Evolutionary conservation across 495 filamentous ascomycete genomes (phyloP), one percentile per base, ranked within the genome.

Genomic region (Choiromyces venosus): DNA sequence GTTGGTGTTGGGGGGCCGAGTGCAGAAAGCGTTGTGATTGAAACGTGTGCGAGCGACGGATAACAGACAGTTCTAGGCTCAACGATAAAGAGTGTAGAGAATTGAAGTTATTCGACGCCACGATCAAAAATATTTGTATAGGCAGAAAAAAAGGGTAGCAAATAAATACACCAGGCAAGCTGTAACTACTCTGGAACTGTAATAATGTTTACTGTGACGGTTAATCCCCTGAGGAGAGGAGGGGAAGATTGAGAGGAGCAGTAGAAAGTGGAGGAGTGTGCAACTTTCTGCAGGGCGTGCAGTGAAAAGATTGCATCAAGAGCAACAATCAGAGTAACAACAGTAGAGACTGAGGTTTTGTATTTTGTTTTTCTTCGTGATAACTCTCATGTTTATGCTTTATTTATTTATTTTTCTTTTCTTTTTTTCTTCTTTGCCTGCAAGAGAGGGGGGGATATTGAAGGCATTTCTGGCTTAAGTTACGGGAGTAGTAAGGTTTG

Each of bases 201-300:
- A 61, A 61, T 29, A 61, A 61, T 29, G 25, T 61, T 33, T 61
- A 33, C 52, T 61, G 25, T 29, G 52, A 61, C 25, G 52, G 25
- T 61, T 3, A 16, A 61, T 56, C n/a, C 52, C 52, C 52, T 61
- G 52, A 61, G 52, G 18, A 33, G 25, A 29, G 52, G 52, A 61
- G 52, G 5, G 52, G n/a, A 16, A 33, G 52, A 29, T 33, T 4
- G 52, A 56, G 52, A 2, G 52, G 4, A 29, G 52, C n/a, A 29
- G 52, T 12, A 29, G 9, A 10, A 33, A 14, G 52, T 4, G 0
- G 52, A 61, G 25, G 25, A 61, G 52, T 33, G 52, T 61, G 52
- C 52, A 33, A 61, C 52, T 61, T 61, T 61, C 52, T 61, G 52
- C 52, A 61, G 52, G 52, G 12, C 52, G 52, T 61, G 52, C 52